Conservation (phyloP, 805 yeast genomes). For the Lachancea nothofagi region DNA sequence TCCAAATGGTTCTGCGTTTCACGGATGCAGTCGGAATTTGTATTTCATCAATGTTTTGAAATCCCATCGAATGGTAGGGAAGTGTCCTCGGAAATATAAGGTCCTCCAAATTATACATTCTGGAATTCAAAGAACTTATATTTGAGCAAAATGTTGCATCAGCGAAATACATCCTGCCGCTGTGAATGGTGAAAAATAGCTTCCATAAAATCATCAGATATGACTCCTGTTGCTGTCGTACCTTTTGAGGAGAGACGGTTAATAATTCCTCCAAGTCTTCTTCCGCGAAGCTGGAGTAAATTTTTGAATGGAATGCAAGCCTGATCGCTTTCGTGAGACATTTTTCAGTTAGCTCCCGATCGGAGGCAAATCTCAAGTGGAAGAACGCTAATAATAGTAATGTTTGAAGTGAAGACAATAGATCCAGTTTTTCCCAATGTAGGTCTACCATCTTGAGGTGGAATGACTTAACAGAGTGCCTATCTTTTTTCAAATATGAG, state of each 20-base stretch:
- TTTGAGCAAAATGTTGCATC: constrained; percentile 1
- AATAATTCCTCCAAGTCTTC: neutral
- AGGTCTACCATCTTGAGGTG: neutral
- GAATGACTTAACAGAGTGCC: neutral
- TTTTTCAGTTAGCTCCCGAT: neutral
- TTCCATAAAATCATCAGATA: neutral
- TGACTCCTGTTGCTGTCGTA: neutral
- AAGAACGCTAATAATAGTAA: constrained; percentile 3
- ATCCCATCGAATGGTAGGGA: neutral
- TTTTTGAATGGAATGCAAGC: neutral
- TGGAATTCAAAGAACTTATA: neutral
- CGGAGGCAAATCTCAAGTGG: neutral
- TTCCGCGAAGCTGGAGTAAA: neutral
- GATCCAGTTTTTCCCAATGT: constrained; percentile 7
- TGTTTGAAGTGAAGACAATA: constrained; percentile 5
- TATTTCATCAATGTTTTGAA: neutral
- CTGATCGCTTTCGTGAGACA: neutral
- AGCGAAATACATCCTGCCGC: neutral
- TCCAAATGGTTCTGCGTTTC: neutral
- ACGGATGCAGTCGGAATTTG: no score
- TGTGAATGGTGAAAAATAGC: neutral
- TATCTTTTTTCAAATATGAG: constrained; percentile 1
- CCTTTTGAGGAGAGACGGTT: neutral
- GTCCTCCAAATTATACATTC: neutral
- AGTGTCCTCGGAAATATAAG: neutral